Evolutionary conservation across 345 rosid species (phyloP).

Genomic region (Microthlaspi erraticum): DNA sequence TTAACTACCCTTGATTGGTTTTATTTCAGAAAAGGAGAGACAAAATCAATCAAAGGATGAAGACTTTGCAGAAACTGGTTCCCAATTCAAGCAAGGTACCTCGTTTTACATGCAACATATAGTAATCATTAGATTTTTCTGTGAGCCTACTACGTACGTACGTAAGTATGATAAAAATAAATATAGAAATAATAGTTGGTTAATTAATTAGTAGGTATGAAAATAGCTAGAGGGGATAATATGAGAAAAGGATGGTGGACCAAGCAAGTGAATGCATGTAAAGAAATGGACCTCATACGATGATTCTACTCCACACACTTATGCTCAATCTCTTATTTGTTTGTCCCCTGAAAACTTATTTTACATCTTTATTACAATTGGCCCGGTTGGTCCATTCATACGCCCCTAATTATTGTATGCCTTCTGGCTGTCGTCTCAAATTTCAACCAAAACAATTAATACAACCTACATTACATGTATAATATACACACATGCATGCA

Average conservation of each 20-base stretch:
- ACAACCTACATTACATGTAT: slow-evolving; percentile 15
- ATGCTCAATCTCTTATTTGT: slow-evolving; percentile 32
- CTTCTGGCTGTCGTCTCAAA: slow-evolving; percentile 31
- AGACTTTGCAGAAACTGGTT: slow-evolving; percentile 93
- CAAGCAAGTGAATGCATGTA: slow-evolving; percentile 40
- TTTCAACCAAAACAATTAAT: slow-evolving; percentile 13
- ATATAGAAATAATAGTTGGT: not conserved
- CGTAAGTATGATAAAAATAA: not conserved
- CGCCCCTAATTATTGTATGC: slow-evolving; percentile 28
- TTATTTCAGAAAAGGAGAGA: slow-evolving; percentile 88
- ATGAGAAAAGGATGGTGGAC: slow-evolving; percentile 49
- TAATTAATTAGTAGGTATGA: slow-evolving; percentile 4
- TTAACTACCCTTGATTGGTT: slow-evolving; percentile 3
- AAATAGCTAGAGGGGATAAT: slow-evolving; percentile 22
- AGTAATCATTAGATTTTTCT: too few species aligned
- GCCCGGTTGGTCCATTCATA: slow-evolving; percentile 18
- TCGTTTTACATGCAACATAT: slow-evolving; percentile 18
- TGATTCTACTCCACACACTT: slow-evolving; percentile 59
- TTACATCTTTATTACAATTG: slow-evolving; percentile 24
- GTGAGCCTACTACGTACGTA: too few species aligned
- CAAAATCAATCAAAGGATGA: slow-evolving; percentile 96
- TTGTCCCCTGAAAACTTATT: slow-evolving; percentile 9
- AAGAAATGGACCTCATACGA: slow-evolving; percentile 46
- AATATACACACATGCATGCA: not conserved
- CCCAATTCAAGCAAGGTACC: slow-evolving; percentile 96